Percentiles rank a stretch among this genome's conserved stretches.
phyloP scores from a whole-genome alignment of 495 filamentous ascomycete genomes.

The Talaromyces wortmannii region DNA sequence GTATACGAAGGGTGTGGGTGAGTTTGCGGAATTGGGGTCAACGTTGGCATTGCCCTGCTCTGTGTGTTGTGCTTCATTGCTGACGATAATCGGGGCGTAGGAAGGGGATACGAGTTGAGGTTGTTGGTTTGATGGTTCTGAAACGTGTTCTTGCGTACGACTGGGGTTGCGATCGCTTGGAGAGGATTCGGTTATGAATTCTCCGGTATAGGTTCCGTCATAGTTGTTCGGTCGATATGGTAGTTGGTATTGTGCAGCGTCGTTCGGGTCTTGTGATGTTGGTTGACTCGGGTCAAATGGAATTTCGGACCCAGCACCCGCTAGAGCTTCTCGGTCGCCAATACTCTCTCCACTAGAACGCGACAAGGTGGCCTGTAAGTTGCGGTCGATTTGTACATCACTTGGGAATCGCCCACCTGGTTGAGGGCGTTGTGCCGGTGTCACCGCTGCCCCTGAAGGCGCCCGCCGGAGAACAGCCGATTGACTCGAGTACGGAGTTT shows the following conservation, averaged over 20 bases:
- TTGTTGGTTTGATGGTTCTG: conserved; percentile 14
- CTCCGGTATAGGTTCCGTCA: background rate
- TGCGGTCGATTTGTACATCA: conserved; percentile 73
- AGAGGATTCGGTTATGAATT: conserved; percentile 30
- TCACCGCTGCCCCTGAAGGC: conserved; percentile 34
- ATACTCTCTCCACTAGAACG: conserved; percentile 71
- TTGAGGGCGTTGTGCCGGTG: conserved; percentile 52
- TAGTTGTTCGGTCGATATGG: background rate
- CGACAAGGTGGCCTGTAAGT: conserved; percentile 68
- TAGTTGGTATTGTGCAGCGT: conserved; percentile 14
- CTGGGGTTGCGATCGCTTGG: conserved; percentile 11
- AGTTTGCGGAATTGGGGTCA: conserved; percentile 8
- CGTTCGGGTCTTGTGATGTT: conserved; percentile 6
- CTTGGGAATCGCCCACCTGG: conserved; percentile 89
- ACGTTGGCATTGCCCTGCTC: conserved; percentile 18
- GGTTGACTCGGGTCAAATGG: conserved; percentile 11
- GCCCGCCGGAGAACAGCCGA: conserved; percentile 40
- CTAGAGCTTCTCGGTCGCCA: conserved; percentile 53
- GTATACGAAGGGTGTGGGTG: background rate
- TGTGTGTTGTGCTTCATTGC: background rate
- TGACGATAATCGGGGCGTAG: conserved; percentile 1
- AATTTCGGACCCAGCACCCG: conserved; percentile 41
- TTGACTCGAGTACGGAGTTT: conserved; percentile 60
- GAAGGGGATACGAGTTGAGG: conserved; percentile 6
- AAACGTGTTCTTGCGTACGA: conserved; percentile 17